phyloP scores from a whole-genome alignment of 305 asterid genomes.

The Fraxinus greggii region DNA sequence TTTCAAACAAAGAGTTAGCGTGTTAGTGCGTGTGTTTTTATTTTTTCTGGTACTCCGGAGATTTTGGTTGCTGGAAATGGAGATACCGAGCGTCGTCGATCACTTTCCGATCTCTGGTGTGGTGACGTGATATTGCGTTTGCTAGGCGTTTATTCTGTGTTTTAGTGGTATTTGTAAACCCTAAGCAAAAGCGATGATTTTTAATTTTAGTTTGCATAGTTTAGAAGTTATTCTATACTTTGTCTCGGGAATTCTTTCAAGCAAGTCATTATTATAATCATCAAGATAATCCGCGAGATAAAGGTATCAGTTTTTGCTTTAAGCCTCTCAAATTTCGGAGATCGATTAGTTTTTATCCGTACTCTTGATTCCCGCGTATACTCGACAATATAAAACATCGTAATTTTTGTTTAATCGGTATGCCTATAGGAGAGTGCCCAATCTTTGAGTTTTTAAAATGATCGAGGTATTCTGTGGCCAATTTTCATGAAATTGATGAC shows the following conservation, averaged over 20 bases:
- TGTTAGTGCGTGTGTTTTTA: slow-evolving; percentile 17
- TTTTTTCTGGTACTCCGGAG: not conserved
- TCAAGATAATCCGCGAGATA: slow-evolving; percentile 15
- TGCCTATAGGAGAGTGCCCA: not conserved
- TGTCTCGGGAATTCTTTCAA: slow-evolving; percentile 31
- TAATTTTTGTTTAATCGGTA: slow-evolving; percentile 4
- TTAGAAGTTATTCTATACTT: slow-evolving; percentile 54
- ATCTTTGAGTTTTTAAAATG: not conserved
- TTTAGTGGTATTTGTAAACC: slow-evolving; percentile 14
- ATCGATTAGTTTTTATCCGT: slow-evolving; percentile 24
- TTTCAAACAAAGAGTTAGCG: slow-evolving; percentile 15
- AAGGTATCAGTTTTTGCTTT: slow-evolving; percentile 30
- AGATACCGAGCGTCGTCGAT: slow-evolving; percentile 30
- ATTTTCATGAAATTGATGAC: not conserved
- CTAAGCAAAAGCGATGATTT: slow-evolving; percentile 33
- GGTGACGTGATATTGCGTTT: slow-evolving; percentile 28
- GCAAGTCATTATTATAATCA: slow-evolving; percentile 25
- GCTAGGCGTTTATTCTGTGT: not conserved
- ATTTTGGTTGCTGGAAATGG: slow-evolving; percentile 35
- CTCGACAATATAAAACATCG: not conserved
- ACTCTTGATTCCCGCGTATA: slow-evolving; percentile 15
- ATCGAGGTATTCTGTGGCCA: not conserved
- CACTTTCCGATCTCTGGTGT: slow-evolving; percentile 25
- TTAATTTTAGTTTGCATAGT: slow-evolving; percentile 28
- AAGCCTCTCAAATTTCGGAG: slow-evolving; percentile 23